These are phyloP conservation scores for Ophiostoma montium DNA, from an alignment of 2,329 filamentous ascomycete genomes.

Conservation along the genomic window DNA sequence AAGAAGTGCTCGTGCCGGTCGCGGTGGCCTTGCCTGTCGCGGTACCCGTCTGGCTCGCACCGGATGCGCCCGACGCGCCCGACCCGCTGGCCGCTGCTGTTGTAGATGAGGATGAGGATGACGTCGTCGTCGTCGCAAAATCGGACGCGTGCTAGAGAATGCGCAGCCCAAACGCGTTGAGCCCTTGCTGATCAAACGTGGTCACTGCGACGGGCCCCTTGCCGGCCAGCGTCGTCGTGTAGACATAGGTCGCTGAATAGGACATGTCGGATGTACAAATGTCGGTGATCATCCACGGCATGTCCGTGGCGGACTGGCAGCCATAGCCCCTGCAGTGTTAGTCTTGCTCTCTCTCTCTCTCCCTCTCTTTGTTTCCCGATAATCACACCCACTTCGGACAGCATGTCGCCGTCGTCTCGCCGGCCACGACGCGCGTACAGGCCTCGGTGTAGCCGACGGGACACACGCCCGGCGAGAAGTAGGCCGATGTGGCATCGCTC, in stretches of 20 bases:
- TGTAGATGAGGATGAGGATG: neutral
- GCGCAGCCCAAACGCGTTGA: constrained; percentile 9
- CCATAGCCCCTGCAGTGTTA: neutral
- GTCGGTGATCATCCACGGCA: constrained; percentile 5
- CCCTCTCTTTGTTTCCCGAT: no score
- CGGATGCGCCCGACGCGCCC: neutral
- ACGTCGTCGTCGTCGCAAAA: neutral
- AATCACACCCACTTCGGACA: constrained; percentile 8
- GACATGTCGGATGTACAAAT: constrained; percentile 4
- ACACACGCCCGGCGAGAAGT: constrained; percentile 10
- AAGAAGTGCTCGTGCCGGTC: neutral
- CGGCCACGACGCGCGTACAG: neutral
- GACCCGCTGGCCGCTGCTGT: neutral
- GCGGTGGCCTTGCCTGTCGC: neutral
- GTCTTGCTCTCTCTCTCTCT: no score
- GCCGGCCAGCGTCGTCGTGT: constrained; percentile 3
- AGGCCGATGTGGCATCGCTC: neutral
- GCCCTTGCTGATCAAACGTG: neutral
- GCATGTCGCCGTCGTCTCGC: constrained; percentile 7
- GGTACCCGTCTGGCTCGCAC: no score
- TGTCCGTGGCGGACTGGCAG: constrained; percentile 1
- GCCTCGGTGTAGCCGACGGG: constrained; percentile 7
- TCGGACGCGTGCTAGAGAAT: constrained; percentile 8
- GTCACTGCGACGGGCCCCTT: neutral
- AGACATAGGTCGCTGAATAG: neutral